These are phyloP conservation scores for Penicillium goetzii DNA, from an alignment of 495 filamentous ascomycete genomes.

Conservation along the genomic window DNA sequence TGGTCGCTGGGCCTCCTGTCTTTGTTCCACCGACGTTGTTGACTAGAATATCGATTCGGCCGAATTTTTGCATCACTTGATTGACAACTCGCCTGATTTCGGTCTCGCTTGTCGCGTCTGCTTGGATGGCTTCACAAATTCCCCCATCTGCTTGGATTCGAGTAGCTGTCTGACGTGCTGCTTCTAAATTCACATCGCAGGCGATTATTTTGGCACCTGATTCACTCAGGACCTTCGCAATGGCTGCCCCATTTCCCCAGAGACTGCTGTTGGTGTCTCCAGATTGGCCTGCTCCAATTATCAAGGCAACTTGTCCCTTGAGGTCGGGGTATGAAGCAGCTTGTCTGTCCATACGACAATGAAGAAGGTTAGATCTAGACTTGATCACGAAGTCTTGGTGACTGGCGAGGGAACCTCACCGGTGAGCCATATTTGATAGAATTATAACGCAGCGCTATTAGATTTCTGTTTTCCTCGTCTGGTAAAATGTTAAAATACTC, in stretches of 20 bases:
- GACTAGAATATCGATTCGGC: slow-evolving; percentile 52
- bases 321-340: slow-evolving; percentile 28
- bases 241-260: slow-evolving; percentile 53
- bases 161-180: slow-evolving; percentile 39
- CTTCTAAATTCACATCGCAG: slow-evolving; percentile 34
- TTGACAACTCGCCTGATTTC: slow-evolving; percentile 43
- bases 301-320: slow-evolving; percentile 43
- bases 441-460: no score
- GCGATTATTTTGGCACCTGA: slow-evolving; percentile 35
- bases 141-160: slow-evolving; percentile 34
- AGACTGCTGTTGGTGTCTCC: slow-evolving; percentile 25
- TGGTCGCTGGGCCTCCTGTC: slow-evolving; percentile 48
- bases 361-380: neutral
- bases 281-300: slow-evolving; percentile 52
- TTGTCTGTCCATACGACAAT: neutral
- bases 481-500: no score
- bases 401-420: slow-evolving; percentile 1
- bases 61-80: slow-evolving; percentile 31
- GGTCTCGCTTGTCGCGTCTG: slow-evolving; percentile 43
- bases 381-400: neutral
- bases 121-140: slow-evolving; percentile 32
- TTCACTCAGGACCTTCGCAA: slow-evolving; percentile 39
- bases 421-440: slow-evolving; percentile 7
- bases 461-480: no score
- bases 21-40: no score